These are phyloP conservation scores for Decorospora gaudefroyi DNA, from an alignment of 2,329 filamentous ascomycete genomes.

Conservation along the genomic window DNA sequence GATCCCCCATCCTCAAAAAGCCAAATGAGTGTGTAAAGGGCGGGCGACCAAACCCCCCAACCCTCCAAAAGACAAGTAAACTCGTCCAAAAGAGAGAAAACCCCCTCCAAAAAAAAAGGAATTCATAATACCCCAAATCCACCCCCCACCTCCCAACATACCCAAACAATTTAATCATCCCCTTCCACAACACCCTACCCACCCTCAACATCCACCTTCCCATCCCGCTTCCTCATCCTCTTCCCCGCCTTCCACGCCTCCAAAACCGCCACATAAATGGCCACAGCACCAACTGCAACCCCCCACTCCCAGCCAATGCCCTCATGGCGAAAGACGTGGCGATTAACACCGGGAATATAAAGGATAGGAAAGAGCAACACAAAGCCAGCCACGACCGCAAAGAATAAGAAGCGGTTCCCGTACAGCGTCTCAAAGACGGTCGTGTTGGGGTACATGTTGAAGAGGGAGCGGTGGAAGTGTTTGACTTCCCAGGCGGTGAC, in stretches of 20 bases:
- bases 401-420: slow-evolving; percentile 53
- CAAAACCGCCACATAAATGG: slow-evolving; percentile 49
- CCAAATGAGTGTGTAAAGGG: too few species aligned
- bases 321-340: slow-evolving; percentile 53
- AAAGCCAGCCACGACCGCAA: slow-evolving; percentile 50
- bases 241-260: slow-evolving; percentile 55
- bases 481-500: slow-evolving; percentile 57
- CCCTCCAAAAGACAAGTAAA: too few species aligned
- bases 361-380: slow-evolving; percentile 52
- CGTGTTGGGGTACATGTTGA: slow-evolving; percentile 52
- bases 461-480: slow-evolving; percentile 51
- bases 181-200: too few species aligned
- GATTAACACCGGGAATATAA: slow-evolving; percentile 54
- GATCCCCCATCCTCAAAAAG: too few species aligned
- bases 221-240: too few species aligned
- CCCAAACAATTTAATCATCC: too few species aligned
- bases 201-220: too few species aligned
- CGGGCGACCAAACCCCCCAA: too few species aligned
- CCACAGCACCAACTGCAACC: slow-evolving; percentile 49
- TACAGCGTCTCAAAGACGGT: slow-evolving; percentile 48
- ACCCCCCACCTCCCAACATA: too few species aligned
- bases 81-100: too few species aligned
- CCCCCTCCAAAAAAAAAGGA: too few species aligned
- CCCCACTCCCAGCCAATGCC: slow-evolving; percentile 55
- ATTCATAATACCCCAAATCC: too few species aligned